A percentile compares a stretch with the other conserved stretches of the same genome.
Evolutionary conservation across 768 basidiomycete genomes (phyloP).

Genomic region (Russula lepida): DNA sequence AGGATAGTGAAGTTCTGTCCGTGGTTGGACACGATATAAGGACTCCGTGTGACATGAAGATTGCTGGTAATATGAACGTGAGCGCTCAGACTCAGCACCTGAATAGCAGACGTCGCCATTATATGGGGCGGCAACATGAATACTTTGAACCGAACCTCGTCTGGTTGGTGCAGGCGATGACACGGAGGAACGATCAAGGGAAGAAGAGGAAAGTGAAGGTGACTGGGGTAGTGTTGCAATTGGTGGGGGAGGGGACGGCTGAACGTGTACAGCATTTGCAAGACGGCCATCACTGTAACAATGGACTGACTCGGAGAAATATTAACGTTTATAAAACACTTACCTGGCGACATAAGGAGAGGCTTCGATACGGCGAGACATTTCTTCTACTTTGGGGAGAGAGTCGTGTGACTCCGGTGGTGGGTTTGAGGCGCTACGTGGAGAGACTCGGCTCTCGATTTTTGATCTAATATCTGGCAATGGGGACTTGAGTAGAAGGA

Average conservation of each 20-base stretch:
- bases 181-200: conserved; percentile 50
- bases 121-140: conserved; percentile 35
- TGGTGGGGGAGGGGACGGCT: conserved; percentile 39
- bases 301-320: conserved; percentile 23
- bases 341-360: conserved; percentile 22
- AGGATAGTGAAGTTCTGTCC: conserved; percentile 16
- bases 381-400: conserved; percentile 25
- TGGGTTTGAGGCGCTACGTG: conserved; percentile 11
- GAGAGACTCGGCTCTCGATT: not conserved
- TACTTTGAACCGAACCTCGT: conserved; percentile 30
- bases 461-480: not conserved
- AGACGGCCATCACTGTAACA: conserved; percentile 34
- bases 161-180: conserved; percentile 48
- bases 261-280: conserved; percentile 30
- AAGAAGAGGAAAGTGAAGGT: conserved; percentile 51
- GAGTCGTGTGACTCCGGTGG: conserved; percentile 18
- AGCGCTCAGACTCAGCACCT: conserved; percentile 15
- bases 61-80: conserved; percentile 15
- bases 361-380: conserved; percentile 47
- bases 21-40: conserved; percentile 19
- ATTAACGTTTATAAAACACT: conserved; percentile 21
- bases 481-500: not conserved
- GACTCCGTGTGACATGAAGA: not conserved
- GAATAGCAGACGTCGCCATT: conserved; percentile 24
- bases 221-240: conserved; percentile 49